Evolutionary conservation across 208 protist genomes (phyloP).

Genomic region (Trypanosoma conorhini): DNA sequence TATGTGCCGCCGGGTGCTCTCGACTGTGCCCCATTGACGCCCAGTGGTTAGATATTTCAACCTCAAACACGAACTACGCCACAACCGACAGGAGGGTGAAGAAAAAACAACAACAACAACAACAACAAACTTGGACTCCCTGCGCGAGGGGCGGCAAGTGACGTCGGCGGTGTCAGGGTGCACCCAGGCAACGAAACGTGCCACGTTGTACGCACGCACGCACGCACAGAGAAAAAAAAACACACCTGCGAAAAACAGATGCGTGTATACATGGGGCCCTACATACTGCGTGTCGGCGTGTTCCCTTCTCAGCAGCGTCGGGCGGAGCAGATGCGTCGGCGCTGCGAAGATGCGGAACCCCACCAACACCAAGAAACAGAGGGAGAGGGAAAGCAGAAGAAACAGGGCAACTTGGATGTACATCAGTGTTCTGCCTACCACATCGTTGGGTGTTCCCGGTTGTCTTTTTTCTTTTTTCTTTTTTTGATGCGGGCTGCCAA

Average conservation of each 20-base stretch:
- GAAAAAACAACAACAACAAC: constrained; percentile 3
- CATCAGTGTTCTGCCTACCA: neutral
- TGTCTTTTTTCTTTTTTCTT: neutral
- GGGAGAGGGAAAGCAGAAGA: neutral
- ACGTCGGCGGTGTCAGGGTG: neutral
- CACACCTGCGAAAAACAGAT: neutral
- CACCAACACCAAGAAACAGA: neutral
- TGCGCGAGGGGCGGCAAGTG: too few species aligned
- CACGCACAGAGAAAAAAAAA: too few species aligned
- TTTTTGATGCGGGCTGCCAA: neutral
- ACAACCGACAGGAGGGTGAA: constrained; percentile 9
- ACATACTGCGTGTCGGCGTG: neutral
- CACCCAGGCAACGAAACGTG: neutral
- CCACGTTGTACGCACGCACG: neutral
- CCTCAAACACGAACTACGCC: neutral
- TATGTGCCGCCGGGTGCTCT: constrained; percentile 34
- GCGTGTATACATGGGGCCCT: neutral
- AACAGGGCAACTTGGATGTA: neutral
- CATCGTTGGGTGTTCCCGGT: neutral
- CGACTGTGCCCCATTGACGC: constrained; percentile 43
- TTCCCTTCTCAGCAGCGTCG: neutral
- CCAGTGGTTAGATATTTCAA: neutral
- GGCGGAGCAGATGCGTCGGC: neutral
- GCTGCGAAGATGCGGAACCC: neutral
- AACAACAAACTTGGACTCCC: too few species aligned